Conservation (phyloP, 2,329 filamentous ascomycete species). For the Aspergillus clavatus region DNA sequence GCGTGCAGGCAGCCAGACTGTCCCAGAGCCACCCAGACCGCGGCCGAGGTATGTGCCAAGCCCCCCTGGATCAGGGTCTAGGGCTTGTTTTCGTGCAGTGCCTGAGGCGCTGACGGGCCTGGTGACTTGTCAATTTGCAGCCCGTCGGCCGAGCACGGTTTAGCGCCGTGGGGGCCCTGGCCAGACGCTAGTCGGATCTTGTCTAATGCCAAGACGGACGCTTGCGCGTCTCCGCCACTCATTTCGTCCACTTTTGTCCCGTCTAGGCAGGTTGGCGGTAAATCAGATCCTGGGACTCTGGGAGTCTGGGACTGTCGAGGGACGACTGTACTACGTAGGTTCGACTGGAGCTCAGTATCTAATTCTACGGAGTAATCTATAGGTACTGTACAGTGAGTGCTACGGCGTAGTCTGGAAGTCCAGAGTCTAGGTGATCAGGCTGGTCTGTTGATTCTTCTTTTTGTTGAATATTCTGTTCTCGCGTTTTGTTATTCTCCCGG, state of each 20-base stretch:
- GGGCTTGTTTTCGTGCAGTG: neutral
- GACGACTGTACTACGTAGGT: too few species aligned
- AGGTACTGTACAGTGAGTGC: too few species aligned
- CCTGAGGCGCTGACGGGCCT: neutral
- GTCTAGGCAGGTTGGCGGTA: too few species aligned
- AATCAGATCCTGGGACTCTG: constrained; percentile 18
- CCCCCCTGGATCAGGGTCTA: constrained; percentile 1
- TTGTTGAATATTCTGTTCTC: too few species aligned
- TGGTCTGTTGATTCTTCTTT: too few species aligned
- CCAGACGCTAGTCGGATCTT: constrained; percentile 29
- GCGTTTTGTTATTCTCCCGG: constrained; percentile 7
- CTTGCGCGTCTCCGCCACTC: constrained; percentile 37
- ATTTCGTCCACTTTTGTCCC: too few species aligned
- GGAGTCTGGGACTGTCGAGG: too few species aligned
- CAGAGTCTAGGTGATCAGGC: neutral
- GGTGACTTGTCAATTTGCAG: constrained; percentile 1
- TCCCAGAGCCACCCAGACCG: neutral
- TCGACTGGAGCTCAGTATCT: too few species aligned
- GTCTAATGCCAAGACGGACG: constrained; percentile 33
- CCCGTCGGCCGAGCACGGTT: constrained; percentile 12
- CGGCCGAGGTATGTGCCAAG: constrained; percentile 1
- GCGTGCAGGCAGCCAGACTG: neutral
- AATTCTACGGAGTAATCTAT: too few species aligned
- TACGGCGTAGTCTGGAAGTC: too few species aligned
- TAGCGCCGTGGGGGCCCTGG: constrained; percentile 21